Percentiles rank a stretch among this genome's conserved stretches.
phyloP scores from a whole-genome alignment of 441 rosid species.

The Brassica hybrid region DNA sequence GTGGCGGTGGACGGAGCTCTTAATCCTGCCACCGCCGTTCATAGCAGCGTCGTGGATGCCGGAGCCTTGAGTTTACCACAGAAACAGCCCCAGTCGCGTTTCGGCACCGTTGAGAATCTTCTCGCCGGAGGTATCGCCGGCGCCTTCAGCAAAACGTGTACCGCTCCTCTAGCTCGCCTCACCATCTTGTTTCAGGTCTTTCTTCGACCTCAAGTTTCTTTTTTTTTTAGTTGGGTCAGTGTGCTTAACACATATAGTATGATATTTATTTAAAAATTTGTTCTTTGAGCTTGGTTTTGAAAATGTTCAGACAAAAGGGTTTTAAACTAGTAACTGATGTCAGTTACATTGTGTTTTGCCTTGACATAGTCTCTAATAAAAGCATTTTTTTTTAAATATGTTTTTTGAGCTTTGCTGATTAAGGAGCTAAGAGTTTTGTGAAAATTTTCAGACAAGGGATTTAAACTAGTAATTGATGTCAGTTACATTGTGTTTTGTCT shows the following conservation, averaged over 20 bases:
- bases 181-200: slow-evolving; percentile 88
- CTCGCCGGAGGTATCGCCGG: slow-evolving; percentile 94
- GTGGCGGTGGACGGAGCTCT: slow-evolving; percentile 82
- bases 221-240: not conserved
- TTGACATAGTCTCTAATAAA: no score
- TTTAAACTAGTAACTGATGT: no score
- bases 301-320: no score
- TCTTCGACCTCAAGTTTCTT: not conserved
- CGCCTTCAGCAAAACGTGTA: slow-evolving; percentile 41
- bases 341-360: not conserved
- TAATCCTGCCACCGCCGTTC: slow-evolving; percentile 46
- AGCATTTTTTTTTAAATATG: no score
- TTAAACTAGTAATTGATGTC: no score
- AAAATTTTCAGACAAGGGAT: no score
- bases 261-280: not conserved
- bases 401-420: no score
- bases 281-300: no score
- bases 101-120: slow-evolving; percentile 67
- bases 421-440: no score
- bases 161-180: slow-evolving; percentile 89
- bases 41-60: slow-evolving; percentile 60
- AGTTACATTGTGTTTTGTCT: not conserved
- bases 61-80: slow-evolving; percentile 57
- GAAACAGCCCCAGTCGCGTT: slow-evolving; percentile 47
- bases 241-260: no score